Evolutionary conservation across 495 filamentous ascomycete species (phyloP).

Genomic region (Talaromyces stipitatus): DNA sequence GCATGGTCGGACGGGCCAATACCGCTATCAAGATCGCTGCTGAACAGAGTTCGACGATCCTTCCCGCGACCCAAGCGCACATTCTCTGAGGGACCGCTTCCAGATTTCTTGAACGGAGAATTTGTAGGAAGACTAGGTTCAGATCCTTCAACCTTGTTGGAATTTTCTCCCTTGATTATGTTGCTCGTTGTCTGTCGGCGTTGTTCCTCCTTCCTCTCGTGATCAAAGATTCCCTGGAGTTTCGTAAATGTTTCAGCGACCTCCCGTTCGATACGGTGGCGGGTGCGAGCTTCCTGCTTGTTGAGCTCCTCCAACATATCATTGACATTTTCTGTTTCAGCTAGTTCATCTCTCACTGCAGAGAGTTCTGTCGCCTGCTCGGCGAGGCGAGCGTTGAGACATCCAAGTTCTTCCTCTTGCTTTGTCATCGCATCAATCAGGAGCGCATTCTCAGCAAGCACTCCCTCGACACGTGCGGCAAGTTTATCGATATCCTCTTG

Average conservation of each 20-base stretch:
- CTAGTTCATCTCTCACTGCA: slow-evolving; percentile 24
- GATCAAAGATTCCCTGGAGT: slow-evolving; percentile 26
- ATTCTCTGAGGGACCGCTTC: slow-evolving; percentile 36
- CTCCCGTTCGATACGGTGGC: slow-evolving; percentile 31
- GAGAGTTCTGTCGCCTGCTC: slow-evolving; percentile 30
- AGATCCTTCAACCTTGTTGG: slow-evolving; percentile 44
- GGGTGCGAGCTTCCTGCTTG: slow-evolving; percentile 27
- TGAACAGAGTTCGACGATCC: slow-evolving; percentile 35
- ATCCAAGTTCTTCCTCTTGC: slow-evolving; percentile 35
- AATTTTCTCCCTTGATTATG: slow-evolving; percentile 2
- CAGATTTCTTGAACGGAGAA: slow-evolving; percentile 40
- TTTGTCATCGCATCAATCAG: background rate
- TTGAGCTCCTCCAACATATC: slow-evolving; percentile 28
- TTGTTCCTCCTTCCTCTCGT: slow-evolving; percentile 31
- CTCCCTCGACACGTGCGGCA: slow-evolving; percentile 20
- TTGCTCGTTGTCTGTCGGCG: slow-evolving; percentile 25
- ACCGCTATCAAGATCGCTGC: slow-evolving; percentile 43
- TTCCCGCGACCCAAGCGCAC: slow-evolving; percentile 40
- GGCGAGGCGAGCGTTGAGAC: slow-evolving; percentile 32
- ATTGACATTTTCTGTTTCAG: slow-evolving; percentile 25
- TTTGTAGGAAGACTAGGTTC: slow-evolving; percentile 37
- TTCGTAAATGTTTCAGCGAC: slow-evolving; percentile 30
- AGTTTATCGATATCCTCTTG: slow-evolving; percentile 11
- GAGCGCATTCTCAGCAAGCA: slow-evolving; percentile 6
- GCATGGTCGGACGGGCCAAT: background rate